Evolutionary conservation across 208 protist species (phyloP), one percentile per base, ranked within the genome.

Genomic region (Trypanosoma theileri): DNA sequence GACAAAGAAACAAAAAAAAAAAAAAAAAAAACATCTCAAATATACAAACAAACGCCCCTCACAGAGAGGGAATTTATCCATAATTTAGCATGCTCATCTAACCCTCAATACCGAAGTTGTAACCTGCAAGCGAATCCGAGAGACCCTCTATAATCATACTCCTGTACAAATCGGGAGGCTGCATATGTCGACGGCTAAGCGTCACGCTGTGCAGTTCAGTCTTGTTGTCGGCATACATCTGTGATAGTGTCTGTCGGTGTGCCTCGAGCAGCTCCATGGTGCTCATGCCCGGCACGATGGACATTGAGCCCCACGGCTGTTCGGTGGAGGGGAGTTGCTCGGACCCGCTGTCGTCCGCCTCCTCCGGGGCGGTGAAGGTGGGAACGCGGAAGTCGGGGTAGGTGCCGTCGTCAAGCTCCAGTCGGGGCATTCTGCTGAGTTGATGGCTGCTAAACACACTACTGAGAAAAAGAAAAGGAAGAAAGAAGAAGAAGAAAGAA

Each of bases 101-200:
- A 6, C 6, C 28, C 45, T 10, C 31, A 17, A 13, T 2, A 24
- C 63, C 70, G 52, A 75, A 75, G 31, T 53, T 58, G 44, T 56
- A 72, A n/a, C 48, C 53, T 4, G 12, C 28, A 12, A 72, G 66
- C 11, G 53, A 35, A 9, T 67, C 51, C 1, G 51, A 62, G 6
- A 52, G 4, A 11, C 40, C 55, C 11, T 69, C 48, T 26, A 54
- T 35, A 0, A 55, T 21, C n/a, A 26, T 40, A 42, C 66, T 63
- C 19, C 45, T 13, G 51, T 73, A 71, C 52, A 59, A 8, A 4
- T 85, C 82, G 0, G 63, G 60, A 10, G 14, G 16, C 51, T 86
- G 75, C 6, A 91, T 69, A 59, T 94, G 84, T 40, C 86, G 82
- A 42, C 89, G 86, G 58, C 82, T 88, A 26, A 95, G 75, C 0